Conservation (phyloP, 2,329 filamentous ascomycete genomes). For the Furcasterigmium furcatum region DNA sequence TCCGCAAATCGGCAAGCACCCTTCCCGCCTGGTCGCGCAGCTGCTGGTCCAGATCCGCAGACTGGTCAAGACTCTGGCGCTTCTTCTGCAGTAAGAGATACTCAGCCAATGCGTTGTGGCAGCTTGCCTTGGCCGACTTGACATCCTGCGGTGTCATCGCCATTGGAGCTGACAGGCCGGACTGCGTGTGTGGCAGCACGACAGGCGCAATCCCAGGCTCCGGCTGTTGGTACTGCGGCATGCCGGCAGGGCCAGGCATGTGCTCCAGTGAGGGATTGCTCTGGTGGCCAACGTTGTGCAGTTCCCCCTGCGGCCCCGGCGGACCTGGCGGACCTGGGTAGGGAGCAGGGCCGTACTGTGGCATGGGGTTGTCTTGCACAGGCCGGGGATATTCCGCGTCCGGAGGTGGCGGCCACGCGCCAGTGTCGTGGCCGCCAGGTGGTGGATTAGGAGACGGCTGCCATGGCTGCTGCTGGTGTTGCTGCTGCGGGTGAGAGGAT, state of each 20-base stretch:
- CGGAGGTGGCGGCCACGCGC: neutral
- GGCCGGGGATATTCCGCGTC: neutral
- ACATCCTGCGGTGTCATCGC: constrained; percentile 20
- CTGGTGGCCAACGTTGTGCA: neutral
- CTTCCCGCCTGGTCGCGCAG: constrained; percentile 37
- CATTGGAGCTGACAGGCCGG: constrained; percentile 6
- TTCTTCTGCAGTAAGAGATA: constrained; percentile 27
- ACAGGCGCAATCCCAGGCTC: neutral
- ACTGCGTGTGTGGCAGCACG: neutral
- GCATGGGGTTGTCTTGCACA: neutral
- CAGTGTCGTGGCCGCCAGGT: neutral
- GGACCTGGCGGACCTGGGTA: neutral
- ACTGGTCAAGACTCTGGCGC: constrained; percentile 20
- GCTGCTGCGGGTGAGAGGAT: no score
- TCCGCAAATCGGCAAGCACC: constrained; percentile 40
- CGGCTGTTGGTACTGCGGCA: neutral
- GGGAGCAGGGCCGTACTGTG: neutral
- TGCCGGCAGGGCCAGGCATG: constrained; percentile 3
- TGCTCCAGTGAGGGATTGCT: neutral
- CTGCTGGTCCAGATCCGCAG: constrained; percentile 36
- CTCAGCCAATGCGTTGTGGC: constrained; percentile 31
- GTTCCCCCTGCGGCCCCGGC: no score
- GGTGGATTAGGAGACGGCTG: neutral
- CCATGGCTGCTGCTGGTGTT: neutral
- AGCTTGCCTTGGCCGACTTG: constrained; percentile 26